Conservation (phyloP, 2,329 filamentous ascomycete species). For the Sodiomyces alkalinus region DNA sequence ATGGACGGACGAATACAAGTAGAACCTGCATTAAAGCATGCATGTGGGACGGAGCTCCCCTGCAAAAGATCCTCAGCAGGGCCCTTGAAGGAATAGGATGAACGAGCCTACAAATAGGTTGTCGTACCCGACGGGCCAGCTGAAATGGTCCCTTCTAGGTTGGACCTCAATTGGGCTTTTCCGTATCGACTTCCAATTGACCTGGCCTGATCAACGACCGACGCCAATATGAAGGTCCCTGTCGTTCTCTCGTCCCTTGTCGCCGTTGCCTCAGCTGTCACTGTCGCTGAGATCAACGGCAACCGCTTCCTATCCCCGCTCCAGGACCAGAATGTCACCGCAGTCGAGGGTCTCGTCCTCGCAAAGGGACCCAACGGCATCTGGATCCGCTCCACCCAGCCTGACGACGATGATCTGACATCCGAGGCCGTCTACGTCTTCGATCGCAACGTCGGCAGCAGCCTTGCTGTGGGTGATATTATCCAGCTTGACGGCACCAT, state of each 20-base stretch:
- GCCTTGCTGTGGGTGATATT: constrained; percentile 45
- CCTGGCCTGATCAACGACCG: neutral
- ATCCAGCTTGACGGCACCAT: constrained; percentile 45
- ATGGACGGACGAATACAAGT: too few relatives aligned
- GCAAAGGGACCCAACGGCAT: constrained; percentile 47
- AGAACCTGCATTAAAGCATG: too few relatives aligned
- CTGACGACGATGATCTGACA: constrained; percentile 38
- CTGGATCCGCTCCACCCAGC: constrained; percentile 45
- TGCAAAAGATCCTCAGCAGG: too few relatives aligned
- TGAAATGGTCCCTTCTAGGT: constrained; percentile 2
- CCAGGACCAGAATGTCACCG: constrained; percentile 37
- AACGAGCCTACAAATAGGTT: constrained; percentile 4
- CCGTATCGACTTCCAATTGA: neutral
- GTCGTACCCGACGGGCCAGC: neutral
- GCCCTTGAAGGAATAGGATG: too few relatives aligned
- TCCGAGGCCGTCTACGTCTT: constrained; percentile 56
- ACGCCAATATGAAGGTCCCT: constrained; percentile 15
- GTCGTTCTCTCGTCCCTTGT: constrained; percentile 14
- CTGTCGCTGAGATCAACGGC: constrained; percentile 51
- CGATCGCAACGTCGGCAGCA: constrained; percentile 30
- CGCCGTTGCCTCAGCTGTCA: constrained; percentile 21
- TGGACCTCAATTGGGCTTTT: constrained; percentile 1
- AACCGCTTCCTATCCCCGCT: constrained; percentile 47
- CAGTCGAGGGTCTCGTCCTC: constrained; percentile 48
- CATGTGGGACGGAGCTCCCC: neutral